Percentiles rank a stretch among this genome's conserved stretches.
phyloP scores from a whole-genome alignment of 768 basidiomycete species.

The Leccinum arenicola region DNA sequence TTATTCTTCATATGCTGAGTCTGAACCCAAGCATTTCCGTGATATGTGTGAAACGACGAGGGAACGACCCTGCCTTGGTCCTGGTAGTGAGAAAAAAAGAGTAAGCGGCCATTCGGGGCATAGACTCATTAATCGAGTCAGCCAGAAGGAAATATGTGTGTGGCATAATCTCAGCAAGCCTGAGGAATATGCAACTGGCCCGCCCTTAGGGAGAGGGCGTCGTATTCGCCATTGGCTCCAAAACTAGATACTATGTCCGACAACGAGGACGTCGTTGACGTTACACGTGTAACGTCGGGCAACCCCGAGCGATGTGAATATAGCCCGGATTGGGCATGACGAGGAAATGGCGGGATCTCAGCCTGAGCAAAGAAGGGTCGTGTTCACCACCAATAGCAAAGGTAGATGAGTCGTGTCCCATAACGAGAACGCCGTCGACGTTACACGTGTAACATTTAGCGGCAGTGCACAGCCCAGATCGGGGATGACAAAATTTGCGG shows the following conservation, averaged over 20 bases:
- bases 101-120: background rate
- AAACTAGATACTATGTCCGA: background rate
- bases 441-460: constrained; percentile 31
- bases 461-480: background rate
- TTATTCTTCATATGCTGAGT: background rate
- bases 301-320: background rate
- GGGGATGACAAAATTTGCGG: too few species aligned
- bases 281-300: constrained; percentile 32
- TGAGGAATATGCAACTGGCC: constrained; percentile 2
- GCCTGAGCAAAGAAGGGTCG: background rate
- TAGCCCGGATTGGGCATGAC: background rate
- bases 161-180: background rate
- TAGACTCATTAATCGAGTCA: background rate
- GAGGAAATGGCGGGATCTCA: background rate
- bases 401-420: background rate
- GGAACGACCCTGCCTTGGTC: constrained; percentile 6
- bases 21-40: too few species aligned
- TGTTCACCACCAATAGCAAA: constrained; percentile 1
- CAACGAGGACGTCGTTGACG: constrained; percentile 11
- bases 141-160: background rate
- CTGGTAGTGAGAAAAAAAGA: constrained; percentile 10
- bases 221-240: constrained; percentile 5
- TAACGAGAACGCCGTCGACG: constrained; percentile 12
- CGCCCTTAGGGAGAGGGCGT: background rate
- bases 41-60: constrained; percentile 8